Evolutionary conservation across 2,329 filamentous ascomycete species (phyloP).

Genomic region (Xylariaceae sp.): DNA sequence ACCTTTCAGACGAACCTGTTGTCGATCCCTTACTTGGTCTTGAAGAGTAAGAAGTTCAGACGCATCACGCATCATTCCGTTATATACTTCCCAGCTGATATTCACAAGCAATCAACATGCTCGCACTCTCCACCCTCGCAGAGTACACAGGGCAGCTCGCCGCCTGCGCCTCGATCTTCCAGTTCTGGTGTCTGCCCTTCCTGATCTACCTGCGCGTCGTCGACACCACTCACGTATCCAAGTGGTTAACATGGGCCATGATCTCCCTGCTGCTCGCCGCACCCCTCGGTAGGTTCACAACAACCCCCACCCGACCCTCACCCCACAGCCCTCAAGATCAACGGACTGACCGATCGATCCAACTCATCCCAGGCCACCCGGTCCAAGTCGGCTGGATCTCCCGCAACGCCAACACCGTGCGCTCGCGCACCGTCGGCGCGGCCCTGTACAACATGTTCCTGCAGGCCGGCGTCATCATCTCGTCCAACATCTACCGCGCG

Average conservation of each 20-base stretch:
- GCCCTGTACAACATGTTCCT: constrained; percentile 51
- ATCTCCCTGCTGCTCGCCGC: constrained; percentile 38
- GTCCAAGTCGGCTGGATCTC: constrained; percentile 32
- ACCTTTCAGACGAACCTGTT: constrained; percentile 53
- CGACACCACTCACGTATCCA: constrained; percentile 33
- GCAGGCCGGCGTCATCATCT: constrained; percentile 30
- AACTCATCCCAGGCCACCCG: constrained; percentile 20
- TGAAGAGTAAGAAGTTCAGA: constrained; percentile 28
- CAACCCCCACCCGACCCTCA: no score
- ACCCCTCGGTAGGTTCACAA: constrained; percentile 34
- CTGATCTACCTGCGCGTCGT: constrained; percentile 45
- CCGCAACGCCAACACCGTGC: constrained; percentile 54
- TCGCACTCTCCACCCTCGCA: constrained; percentile 33
- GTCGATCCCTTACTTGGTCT: constrained; percentile 39
- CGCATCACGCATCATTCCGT: no score
- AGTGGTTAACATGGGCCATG: constrained; percentile 39
- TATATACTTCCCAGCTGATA: background rate
- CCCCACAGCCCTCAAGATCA: no score
- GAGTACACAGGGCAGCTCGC: constrained; percentile 46
- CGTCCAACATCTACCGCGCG: constrained; percentile 44
- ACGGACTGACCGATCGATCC: no score
- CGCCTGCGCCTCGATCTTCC: constrained; percentile 42
- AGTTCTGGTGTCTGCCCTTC: constrained; percentile 59
- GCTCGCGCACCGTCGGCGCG: constrained; percentile 52
- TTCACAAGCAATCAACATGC: constrained; percentile 30